These are phyloP conservation scores for Hirschioporus abietinus DNA, from an alignment of 768 basidiomycete genomes.

Conservation along the genomic window DNA sequence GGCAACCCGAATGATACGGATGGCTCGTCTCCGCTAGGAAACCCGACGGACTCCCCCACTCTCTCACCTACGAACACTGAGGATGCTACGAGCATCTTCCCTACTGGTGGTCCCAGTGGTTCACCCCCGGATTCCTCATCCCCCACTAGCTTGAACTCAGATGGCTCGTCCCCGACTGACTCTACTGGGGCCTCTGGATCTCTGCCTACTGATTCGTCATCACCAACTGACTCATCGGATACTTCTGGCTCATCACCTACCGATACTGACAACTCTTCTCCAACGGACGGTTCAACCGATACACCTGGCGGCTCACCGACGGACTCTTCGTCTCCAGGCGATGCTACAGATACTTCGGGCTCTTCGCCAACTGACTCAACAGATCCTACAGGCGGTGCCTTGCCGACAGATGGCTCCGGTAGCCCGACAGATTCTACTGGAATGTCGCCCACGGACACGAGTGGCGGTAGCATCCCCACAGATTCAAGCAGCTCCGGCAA, in stretches of 20 bases:
- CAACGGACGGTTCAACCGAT: background rate
- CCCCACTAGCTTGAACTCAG: background rate
- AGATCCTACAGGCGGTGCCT: background rate
- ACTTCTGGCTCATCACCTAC: background rate
- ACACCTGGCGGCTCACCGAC: background rate
- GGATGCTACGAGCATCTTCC: background rate
- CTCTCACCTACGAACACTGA: background rate
- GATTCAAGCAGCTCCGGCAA: background rate
- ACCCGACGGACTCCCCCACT: background rate
- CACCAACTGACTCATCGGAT: background rate
- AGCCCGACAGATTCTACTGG: background rate
- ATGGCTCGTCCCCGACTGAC: background rate
- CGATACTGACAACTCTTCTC: background rate
- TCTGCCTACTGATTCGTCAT: background rate
- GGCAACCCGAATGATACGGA: background rate
- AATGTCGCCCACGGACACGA: background rate
- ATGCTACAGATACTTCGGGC: background rate
- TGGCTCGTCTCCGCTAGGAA: background rate
- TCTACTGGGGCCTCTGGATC: background rate
- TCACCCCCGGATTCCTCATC: background rate
- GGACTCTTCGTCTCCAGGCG: background rate
- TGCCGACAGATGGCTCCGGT: background rate
- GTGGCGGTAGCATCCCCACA: background rate
- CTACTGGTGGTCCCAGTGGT: too few species aligned
- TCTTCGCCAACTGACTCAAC: background rate